These are phyloP conservation scores for Ophiostoma novo-ulmi DNA, from an alignment of 2,329 filamentous ascomycete species.

Conservation along the genomic window DNA sequence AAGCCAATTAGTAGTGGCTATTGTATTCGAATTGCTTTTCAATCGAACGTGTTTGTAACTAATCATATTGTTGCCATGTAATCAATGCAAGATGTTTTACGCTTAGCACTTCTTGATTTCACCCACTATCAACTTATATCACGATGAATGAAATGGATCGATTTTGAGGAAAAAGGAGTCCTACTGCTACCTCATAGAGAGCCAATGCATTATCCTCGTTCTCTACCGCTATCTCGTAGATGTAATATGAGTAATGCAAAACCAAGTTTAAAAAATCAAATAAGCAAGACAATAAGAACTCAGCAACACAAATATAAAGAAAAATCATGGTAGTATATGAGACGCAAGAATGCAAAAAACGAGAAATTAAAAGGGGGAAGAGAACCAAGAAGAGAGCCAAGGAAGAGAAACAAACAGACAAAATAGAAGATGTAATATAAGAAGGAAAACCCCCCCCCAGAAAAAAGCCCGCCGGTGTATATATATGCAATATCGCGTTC, in stretches of 20 bases:
- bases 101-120: not conserved
- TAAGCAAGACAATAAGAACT: not conserved
- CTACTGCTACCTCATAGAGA: not conserved
- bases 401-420: not conserved
- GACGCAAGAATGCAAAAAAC: not conserved
- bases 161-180: not conserved
- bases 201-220: not conserved
- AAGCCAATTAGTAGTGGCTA: not conserved
- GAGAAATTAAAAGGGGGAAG: not conserved
- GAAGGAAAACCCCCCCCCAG: not conserved
- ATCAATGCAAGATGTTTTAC: not conserved
- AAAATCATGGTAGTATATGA: not conserved
- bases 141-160: not conserved
- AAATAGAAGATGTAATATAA: not conserved
- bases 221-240: not conserved
- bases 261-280: not conserved
- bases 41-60: not conserved
- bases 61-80: not conserved
- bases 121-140: not conserved
- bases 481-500: constrained; percentile 18
- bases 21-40: not conserved
- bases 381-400: not conserved
- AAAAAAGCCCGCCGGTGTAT: constrained; percentile 19
- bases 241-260: not conserved
- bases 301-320: not conserved